Percentiles rank a stretch among this genome's conserved stretches.
phyloP scores from a whole-genome alignment of 1,139 yeast genomes.

The Casaregolazyma lundiana region DNA sequence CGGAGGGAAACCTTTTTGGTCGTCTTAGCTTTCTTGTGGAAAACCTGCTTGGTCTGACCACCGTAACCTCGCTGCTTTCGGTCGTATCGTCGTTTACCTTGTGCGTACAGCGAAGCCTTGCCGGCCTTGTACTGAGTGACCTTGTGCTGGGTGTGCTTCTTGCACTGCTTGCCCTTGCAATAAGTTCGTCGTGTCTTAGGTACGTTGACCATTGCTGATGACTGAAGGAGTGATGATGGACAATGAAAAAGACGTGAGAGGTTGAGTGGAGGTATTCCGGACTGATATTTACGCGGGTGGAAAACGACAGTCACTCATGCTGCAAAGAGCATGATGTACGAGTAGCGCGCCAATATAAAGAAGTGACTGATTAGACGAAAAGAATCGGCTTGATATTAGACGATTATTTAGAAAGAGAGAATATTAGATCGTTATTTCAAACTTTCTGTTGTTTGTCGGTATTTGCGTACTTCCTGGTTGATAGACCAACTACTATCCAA shows the following conservation, averaged over 20 bases:
- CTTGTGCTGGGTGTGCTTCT: slow-evolving; percentile 99
- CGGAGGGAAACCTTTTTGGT: slow-evolving; percentile 99
- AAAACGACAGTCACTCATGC: not conserved
- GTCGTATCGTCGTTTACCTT: slow-evolving; percentile 99
- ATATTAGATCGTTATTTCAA: too few relatives aligned
- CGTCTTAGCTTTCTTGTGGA: slow-evolving; percentile 99
- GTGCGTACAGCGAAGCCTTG: slow-evolving; percentile 98
- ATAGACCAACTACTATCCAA: too few relatives aligned
- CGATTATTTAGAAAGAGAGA: not conserved
- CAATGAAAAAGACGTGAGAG: not conserved
- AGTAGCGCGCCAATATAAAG: too few relatives aligned
- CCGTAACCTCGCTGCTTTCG: slow-evolving; percentile 99
- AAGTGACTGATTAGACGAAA: too few relatives aligned
- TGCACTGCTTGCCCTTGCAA: slow-evolving; percentile 99
- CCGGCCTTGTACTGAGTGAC: slow-evolving; percentile 99
- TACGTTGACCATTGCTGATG: slow-evolving; percentile 74
- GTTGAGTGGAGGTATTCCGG: not conserved
- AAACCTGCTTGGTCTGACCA: slow-evolving; percentile 99
- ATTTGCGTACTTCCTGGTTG: too few relatives aligned
- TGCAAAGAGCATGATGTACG: too few relatives aligned
- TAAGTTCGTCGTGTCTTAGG: slow-evolving; percentile 99
- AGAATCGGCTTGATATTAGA: not conserved
- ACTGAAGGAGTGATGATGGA: not conserved
- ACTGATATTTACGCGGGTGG: not conserved
- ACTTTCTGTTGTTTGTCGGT: too few relatives aligned